These are phyloP conservation scores for Ramaria sp. DNA, from an alignment of 768 basidiomycete species.

Conservation along the genomic window DNA sequence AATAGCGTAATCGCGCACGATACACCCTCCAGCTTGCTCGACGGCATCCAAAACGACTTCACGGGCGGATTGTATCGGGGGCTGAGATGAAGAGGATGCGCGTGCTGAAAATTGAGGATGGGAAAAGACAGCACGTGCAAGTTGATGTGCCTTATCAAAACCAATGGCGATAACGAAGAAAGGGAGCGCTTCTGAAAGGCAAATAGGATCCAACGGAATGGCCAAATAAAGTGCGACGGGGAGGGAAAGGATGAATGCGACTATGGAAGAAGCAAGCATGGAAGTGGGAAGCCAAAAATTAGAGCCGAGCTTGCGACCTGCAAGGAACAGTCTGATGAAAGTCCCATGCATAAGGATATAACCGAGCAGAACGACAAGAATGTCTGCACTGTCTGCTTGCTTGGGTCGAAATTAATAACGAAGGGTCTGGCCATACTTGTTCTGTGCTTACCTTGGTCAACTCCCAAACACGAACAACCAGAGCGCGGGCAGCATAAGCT, in stretches of 20 bases:
- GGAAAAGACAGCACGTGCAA: constrained; percentile 82
- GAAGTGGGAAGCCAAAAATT: constrained; percentile 60
- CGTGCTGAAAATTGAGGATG: constrained; percentile 49
- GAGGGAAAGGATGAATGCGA: constrained; percentile 77
- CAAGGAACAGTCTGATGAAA: constrained; percentile 83
- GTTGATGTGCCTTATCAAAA: constrained; percentile 92
- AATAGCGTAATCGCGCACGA: constrained; percentile 86
- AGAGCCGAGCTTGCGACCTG: constrained; percentile 76
- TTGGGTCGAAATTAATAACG: constrained; percentile 18
- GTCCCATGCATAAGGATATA: constrained; percentile 95
- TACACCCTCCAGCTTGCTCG: constrained; percentile 63
- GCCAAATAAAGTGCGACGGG: constrained; percentile 66
- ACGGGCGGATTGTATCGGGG: constrained; percentile 55
- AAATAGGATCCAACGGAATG: constrained; percentile 87
- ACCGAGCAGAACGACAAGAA: constrained; percentile 85
- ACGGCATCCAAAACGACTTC: constrained; percentile 82
- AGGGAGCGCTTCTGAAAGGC: constrained; percentile 88
- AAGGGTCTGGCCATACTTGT: neutral
- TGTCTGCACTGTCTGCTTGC: constrained; percentile 94
- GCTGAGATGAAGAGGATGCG: constrained; percentile 16
- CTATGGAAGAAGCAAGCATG: constrained; percentile 68
- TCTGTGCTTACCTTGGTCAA: constrained; percentile 55
- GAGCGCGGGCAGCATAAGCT: constrained; percentile 68
- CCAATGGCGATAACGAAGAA: constrained; percentile 97
- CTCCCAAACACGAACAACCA: constrained; percentile 76